Conservation (phyloP, 495 filamentous ascomycete species). For the Stereocaulon alpinum region DNA sequence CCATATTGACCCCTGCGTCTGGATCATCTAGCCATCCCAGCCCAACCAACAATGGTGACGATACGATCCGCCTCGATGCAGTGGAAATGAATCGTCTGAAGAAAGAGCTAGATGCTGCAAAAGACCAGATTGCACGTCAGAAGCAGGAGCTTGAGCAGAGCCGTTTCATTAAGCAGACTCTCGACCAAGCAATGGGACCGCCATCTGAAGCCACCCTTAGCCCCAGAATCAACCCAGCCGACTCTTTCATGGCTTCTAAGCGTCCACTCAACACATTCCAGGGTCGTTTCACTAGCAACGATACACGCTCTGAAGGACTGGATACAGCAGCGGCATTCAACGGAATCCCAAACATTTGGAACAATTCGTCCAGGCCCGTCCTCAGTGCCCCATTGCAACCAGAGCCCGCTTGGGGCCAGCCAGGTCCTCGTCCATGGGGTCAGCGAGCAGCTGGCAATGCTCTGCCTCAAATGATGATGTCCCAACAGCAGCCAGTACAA, state of each 20-base stretch:
- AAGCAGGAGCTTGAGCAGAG: conserved; percentile 75
- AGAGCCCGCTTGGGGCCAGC: conserved; percentile 22
- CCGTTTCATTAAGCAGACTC: conserved; percentile 62
- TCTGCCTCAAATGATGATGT: conserved; percentile 17
- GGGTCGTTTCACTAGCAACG: conserved; percentile 34
- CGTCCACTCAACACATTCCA: conserved; percentile 7
- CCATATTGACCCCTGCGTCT: conserved; percentile 48
- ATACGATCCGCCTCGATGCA: conserved; percentile 27
- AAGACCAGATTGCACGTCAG: conserved; percentile 68
- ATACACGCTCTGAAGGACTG: conserved; percentile 51
- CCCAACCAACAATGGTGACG: conserved; percentile 13
- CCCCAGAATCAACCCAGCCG: conserved; percentile 37
- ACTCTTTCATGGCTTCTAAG: neutral
- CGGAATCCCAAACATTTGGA: conserved; percentile 51
- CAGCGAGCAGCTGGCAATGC: conserved; percentile 10
- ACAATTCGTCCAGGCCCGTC: conserved; percentile 27
- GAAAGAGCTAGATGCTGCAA: conserved; percentile 66
- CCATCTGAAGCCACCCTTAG: conserved; percentile 46
- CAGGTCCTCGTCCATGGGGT: conserved; percentile 18
- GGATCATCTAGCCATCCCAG: conserved; percentile 29
- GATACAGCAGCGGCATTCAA: conserved; percentile 28
- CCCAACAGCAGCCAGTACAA: conserved; percentile 21
- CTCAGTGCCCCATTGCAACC: conserved; percentile 23
- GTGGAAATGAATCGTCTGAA: conserved; percentile 49
- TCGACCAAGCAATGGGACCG: conserved; percentile 61